A percentile compares a stretch with the other conserved stretches of the same genome.
phyloP scores from a whole-genome alignment of 306 rosid genomes.

The Quercus ilex region DNA sequence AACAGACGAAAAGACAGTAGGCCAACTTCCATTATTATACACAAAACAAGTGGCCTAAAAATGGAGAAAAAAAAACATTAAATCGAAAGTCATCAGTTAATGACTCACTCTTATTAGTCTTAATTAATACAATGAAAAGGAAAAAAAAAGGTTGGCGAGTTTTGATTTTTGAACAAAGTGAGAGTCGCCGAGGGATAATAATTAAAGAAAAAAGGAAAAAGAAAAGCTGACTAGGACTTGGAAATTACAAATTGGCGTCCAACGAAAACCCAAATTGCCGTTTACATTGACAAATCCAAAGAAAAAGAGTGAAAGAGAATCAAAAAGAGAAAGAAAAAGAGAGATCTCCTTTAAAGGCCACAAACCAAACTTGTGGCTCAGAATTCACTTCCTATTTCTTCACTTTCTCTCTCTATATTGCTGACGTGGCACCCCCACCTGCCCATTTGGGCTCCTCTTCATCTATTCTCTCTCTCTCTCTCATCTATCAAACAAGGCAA shows the following conservation, averaged over 20 bases:
- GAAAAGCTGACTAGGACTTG: too few relatives aligned
- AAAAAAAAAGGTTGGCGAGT: too few relatives aligned
- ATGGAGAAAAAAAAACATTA: too few relatives aligned
- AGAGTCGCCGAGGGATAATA: too few relatives aligned
- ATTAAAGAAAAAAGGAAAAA: too few relatives aligned
- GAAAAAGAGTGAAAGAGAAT: not conserved
- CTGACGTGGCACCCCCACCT: slow-evolving; percentile 39
- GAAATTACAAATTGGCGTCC: too few relatives aligned
- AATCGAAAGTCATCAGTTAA: not conserved
- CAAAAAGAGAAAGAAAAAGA: not conserved
- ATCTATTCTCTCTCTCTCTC: too few relatives aligned
- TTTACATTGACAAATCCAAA: not conserved
- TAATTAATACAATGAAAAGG: too few relatives aligned
- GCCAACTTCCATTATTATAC: slow-evolving; percentile 5
- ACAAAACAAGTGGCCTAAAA: not conserved
- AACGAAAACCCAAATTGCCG: too few relatives aligned
- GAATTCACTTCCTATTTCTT: slow-evolving; percentile 7
- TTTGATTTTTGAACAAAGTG: too few relatives aligned
- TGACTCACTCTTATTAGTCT: too few relatives aligned
- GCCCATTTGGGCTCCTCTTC: not conserved
- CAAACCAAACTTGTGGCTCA: slow-evolving; percentile 49
- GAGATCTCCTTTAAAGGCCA: slow-evolving; percentile 30
- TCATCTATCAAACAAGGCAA: too few relatives aligned
- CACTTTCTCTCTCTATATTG: not conserved
- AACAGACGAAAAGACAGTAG: not conserved